phyloP scores from a whole-genome alignment of 1,284 basidiomycete genomes.

The Leccinum angustisporum region DNA sequence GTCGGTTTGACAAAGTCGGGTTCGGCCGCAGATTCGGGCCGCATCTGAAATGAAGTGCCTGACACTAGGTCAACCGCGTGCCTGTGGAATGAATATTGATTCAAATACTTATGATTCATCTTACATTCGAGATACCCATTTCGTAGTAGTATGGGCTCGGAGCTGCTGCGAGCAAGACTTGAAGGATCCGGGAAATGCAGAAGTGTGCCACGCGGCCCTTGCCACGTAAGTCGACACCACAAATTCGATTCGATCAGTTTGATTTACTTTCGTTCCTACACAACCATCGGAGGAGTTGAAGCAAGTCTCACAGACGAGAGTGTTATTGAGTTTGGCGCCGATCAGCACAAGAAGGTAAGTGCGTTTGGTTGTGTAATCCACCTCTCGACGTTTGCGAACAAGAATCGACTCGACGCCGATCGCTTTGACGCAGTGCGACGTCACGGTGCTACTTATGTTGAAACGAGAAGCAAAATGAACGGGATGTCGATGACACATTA shows the following conservation, averaged over 20 bases:
- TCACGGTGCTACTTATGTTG: neutral
- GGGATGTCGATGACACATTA: neutral
- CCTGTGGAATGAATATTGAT: too few relatives aligned
- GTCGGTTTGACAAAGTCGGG: neutral
- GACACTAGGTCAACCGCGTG: too few relatives aligned
- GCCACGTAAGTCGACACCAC: neutral
- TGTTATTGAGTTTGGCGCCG: slow-evolving; percentile 17
- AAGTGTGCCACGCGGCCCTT: too few relatives aligned
- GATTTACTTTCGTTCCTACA: slow-evolving; percentile 21
- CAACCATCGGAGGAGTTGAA: slow-evolving; percentile 12
- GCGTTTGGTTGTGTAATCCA: slow-evolving; percentile 2
- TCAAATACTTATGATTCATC: too few relatives aligned
- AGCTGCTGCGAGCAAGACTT: too few relatives aligned
- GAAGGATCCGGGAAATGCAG: too few relatives aligned
- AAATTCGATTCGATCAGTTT: slow-evolving; percentile 32
- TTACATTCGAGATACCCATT: too few relatives aligned
- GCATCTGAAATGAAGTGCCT: too few relatives aligned
- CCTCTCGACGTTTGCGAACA: slow-evolving; percentile 5
- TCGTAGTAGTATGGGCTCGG: too few relatives aligned
- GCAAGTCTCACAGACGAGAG: slow-evolving; percentile 8
- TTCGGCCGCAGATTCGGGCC: too few relatives aligned
- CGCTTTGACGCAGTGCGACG: slow-evolving; percentile 7
- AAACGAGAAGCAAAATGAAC: slow-evolving; percentile 12
- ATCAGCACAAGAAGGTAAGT: slow-evolving; percentile 10
- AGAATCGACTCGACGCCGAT: slow-evolving; percentile 17